Percentiles rank a stretch among this genome's conserved stretches.
Evolutionary conservation across 108 stramenopile genomes (phyloP).

Genomic region (Cyclotella cryptica): DNA sequence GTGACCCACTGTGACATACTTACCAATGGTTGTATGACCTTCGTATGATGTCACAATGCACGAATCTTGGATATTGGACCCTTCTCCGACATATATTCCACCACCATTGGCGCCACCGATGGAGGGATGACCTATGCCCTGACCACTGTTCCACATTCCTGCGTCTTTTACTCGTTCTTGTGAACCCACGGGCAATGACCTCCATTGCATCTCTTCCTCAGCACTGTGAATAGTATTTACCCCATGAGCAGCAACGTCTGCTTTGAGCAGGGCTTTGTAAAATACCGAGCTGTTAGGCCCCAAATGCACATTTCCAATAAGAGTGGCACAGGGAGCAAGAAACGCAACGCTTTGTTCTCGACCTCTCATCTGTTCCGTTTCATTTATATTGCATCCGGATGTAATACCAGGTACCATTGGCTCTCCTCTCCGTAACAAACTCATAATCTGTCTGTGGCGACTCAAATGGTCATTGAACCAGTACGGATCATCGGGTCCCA

Average conservation of each 20-base stretch:
- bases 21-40: slow-evolving; percentile 75
- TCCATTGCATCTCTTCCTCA: slow-evolving; percentile 49
- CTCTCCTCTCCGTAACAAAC: slow-evolving; percentile 67
- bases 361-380: slow-evolving; percentile 12
- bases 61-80: slow-evolving; percentile 89
- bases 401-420: slow-evolving; percentile 68
- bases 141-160: slow-evolving; percentile 36
- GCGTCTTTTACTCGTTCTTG: slow-evolving; percentile 38
- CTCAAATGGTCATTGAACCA: slow-evolving; percentile 78
- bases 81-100: slow-evolving; percentile 83
- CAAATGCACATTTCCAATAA: slow-evolving; percentile 83
- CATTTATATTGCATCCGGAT: slow-evolving; percentile 10
- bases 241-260: slow-evolving; percentile 76
- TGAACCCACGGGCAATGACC: slow-evolving; percentile 31
- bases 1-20: slow-evolving; percentile 89
- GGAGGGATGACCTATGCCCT: slow-evolving; percentile 50
- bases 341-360: slow-evolving; percentile 63
- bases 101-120: slow-evolving; percentile 63
- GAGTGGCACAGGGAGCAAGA: slow-evolving; percentile 85
- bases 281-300: slow-evolving; percentile 76
- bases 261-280: slow-evolving; percentile 84
- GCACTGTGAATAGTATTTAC: slow-evolving; percentile 24
- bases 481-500: slow-evolving; percentile 75
- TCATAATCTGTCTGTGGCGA: slow-evolving; percentile 80
- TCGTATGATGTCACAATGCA: slow-evolving; percentile 72